Evolutionary conservation across 306 rosid genomes (phyloP), one percentile per base, ranked within the genome.

Genomic region (Spatholobus suberectus): DNA sequence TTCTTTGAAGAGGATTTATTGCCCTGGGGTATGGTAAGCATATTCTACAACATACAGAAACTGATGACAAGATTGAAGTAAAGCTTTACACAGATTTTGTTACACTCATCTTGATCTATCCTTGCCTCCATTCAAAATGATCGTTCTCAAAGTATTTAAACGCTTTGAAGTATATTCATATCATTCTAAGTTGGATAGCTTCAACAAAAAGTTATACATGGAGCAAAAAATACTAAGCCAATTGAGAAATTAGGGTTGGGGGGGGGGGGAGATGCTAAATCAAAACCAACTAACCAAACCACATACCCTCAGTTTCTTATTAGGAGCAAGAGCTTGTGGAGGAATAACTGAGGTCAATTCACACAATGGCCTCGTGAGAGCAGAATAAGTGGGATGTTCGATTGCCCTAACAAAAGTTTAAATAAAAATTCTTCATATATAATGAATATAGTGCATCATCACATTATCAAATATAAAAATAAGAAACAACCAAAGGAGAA

Each of bases 371-470:
- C 98, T 91, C 43, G 98, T 95, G 84, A 95, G 92, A 87, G 98
- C 98, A 70, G 98, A 95, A 90, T 93, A 93, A 47, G 98, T 92
- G 79, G 98, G 98, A 81, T 96, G 99, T 84, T 96, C 99, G 17
- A 96, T 96, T 75, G 98, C 97, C 99, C 99, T 96, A 90, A 79
- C 65, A 88, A 88, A 85, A 69, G 20, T 63, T 55, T 73, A 73
- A 85, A 57, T 43, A 4, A 43, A n/a, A 62, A 26, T 5, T 38
- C 7, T 79, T 81, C 73, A 82, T 27, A 40, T 14, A 83, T 38
- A 55, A 72, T 55, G 18, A 57, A 87, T 61, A 35, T 66, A 78
- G 49, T 62, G 72, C 79, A 29, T 15, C 54, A 43, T 23, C 37
- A 44, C 46, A 62, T 43, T 35, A 62, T 74, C 62, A 66, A 44